Conservation (phyloP, 176 grass and related monocot species). For the Aegilops longissima region DNA sequence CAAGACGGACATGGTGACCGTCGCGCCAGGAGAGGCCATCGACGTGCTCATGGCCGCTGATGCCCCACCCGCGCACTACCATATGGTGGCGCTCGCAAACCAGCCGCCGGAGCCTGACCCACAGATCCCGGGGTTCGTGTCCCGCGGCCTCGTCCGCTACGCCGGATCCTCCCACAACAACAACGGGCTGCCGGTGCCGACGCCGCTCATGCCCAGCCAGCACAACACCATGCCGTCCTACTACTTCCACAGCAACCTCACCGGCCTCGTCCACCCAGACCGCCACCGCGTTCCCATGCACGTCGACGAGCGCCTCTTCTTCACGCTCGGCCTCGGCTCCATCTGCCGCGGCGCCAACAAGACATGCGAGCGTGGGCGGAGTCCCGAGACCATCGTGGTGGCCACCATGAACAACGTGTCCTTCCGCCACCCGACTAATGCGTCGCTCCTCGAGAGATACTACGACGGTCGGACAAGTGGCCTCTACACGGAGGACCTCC, state of each 20-base stretch:
- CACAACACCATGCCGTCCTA: constrained; percentile 42
- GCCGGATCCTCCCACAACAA: neutral
- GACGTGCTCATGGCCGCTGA: constrained; percentile 53
- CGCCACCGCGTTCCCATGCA: constrained; percentile 16
- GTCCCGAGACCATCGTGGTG: constrained; percentile 26
- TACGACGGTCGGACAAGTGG: constrained; percentile 8
- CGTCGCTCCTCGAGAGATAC: constrained; percentile 47
- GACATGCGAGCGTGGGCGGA: neutral
- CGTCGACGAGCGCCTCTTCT: constrained; percentile 34
- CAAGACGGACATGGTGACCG: constrained; percentile 30
- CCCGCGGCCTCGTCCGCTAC: constrained; percentile 37
- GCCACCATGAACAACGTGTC: constrained; percentile 71
- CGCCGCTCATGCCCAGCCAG: constrained; percentile 26
- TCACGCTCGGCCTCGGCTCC: constrained; percentile 31
- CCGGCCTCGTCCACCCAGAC: neutral
- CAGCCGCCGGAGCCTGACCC: constrained; percentile 24
- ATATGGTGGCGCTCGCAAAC: constrained; percentile 35
- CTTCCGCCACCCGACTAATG: constrained; percentile 23
- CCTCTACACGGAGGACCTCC: constrained; percentile 34
- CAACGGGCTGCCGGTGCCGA: constrained; percentile 27
- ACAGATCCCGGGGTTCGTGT: constrained; percentile 7
- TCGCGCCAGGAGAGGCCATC: constrained; percentile 49
- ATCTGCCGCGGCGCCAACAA: constrained; percentile 3
- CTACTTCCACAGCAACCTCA: constrained; percentile 29
- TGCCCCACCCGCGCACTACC: constrained; percentile 1